These are phyloP conservation scores for Lagerstroemia speciosa DNA, from an alignment of 345 rosid genomes.

Conservation along the genomic window DNA sequence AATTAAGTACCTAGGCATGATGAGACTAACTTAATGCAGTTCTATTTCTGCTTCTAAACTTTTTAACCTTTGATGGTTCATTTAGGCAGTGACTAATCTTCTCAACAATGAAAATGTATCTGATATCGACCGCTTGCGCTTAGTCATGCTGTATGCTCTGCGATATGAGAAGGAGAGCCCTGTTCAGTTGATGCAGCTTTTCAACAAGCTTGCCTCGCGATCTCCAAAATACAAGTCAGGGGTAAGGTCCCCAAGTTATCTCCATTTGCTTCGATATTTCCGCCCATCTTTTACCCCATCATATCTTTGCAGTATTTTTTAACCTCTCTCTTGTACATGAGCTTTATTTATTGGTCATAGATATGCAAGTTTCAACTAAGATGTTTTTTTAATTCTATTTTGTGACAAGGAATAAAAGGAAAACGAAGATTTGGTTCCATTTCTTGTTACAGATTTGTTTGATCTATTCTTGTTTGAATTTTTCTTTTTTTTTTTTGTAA, in stretches of 20 bases:
- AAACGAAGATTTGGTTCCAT: background rate
- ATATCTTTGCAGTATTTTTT: background rate
- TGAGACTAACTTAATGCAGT: background rate
- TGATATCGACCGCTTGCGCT: slow-evolving; percentile 72
- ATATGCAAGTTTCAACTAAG: background rate
- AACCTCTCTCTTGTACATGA: background rate
- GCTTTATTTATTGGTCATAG: background rate
- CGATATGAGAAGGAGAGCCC: slow-evolving; percentile 98
- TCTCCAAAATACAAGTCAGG: slow-evolving; percentile 93
- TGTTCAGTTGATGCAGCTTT: slow-evolving; percentile 94
- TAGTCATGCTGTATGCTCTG: slow-evolving; percentile 90
- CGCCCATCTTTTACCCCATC: background rate
- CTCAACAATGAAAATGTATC: slow-evolving; percentile 74
- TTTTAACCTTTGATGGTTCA: slow-evolving; percentile 8
- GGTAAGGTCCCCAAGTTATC: slow-evolving; percentile 33
- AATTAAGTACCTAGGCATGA: background rate
- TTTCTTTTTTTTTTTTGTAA: background rate
- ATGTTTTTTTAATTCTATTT: background rate
- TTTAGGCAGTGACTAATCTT: slow-evolving; percentile 90
- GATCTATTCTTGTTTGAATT: too few species aligned
- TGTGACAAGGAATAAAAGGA: background rate
- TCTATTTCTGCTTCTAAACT: background rate
- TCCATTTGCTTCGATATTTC: background rate
- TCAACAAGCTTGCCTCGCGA: slow-evolving; percentile 80
- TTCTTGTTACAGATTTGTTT: background rate